Evolutionary conservation across 305 asterid genomes (phyloP).

Genomic region (Plantago lanceolata): DNA sequence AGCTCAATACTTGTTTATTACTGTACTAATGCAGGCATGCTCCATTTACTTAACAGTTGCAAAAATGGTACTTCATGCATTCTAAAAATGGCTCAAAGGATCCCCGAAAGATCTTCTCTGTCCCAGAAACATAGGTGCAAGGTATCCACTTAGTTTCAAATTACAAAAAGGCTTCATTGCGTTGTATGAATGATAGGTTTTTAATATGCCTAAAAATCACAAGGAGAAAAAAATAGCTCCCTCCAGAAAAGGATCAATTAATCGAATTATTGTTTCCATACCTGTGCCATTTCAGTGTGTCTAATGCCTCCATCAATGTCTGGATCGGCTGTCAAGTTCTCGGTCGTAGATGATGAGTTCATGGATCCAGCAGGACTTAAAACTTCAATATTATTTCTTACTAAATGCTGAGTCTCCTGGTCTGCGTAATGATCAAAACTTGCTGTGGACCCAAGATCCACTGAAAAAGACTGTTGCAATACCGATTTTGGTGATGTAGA

Average conservation of each 20-base stretch:
- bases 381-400: slow-evolving; percentile 9
- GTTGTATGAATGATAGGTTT: neutral
- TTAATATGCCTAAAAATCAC: neutral
- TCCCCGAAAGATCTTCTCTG: too few relatives aligned
- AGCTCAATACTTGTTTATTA: slow-evolving; percentile 5
- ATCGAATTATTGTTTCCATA: slow-evolving; percentile 9
- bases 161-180: too few relatives aligned
- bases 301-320: neutral
- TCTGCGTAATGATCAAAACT: slow-evolving; percentile 32
- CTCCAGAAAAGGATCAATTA: neutral
- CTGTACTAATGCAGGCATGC: neutral
- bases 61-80: too few relatives aligned
- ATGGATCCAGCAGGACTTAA: slow-evolving; percentile 9
- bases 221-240: neutral
- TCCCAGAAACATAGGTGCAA: too few relatives aligned
- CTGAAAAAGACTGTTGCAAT: slow-evolving; percentile 40
- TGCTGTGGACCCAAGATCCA: slow-evolving; percentile 29
- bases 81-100: too few relatives aligned
- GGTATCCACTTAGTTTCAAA: too few relatives aligned
- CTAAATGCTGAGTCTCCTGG: slow-evolving; percentile 26
- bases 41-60: too few relatives aligned
- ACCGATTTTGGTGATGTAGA: slow-evolving; percentile 50
- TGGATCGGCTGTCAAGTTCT: slow-evolving; percentile 11
- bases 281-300: slow-evolving; percentile 31
- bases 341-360: slow-evolving; percentile 16